phyloP scores from a whole-genome alignment of 2,329 filamentous ascomycete species.

The Emydomyces testavorans region DNA sequence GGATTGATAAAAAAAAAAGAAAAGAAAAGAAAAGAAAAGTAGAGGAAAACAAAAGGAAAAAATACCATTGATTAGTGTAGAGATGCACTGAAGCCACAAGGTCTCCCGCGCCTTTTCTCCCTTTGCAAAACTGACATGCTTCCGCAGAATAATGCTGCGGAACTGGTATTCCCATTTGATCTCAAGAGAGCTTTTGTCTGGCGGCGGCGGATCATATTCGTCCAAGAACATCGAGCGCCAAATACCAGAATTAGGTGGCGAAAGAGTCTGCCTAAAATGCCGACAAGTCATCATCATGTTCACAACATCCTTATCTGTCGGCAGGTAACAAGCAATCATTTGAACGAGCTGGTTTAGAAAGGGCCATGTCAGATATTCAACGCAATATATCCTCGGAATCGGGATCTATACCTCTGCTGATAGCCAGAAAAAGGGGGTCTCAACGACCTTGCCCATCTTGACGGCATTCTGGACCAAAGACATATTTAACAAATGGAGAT shows the following conservation, averaged over 20 bases:
- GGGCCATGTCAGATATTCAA: neutral
- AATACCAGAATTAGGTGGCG: constrained; percentile 23
- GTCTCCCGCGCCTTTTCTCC: constrained; percentile 20
- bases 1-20: constrained; percentile 15
- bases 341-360: constrained; percentile 24
- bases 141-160: constrained; percentile 26
- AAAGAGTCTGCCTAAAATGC: constrained; percentile 19
- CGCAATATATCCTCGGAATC: neutral
- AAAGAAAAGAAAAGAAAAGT: neutral
- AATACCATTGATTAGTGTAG: constrained; percentile 21
- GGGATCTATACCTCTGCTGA: neutral
- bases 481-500: neutral
- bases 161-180: constrained; percentile 28
- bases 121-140: constrained; percentile 22
- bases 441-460: no score
- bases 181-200: constrained; percentile 17
- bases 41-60: no score
- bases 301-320: constrained; percentile 24
- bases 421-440: no score
- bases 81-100: constrained; percentile 25
- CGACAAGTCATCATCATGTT: constrained; percentile 23
- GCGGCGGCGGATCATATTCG: constrained; percentile 24
- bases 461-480: neutral
- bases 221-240: constrained; percentile 28
- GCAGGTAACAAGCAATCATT: constrained; percentile 22